Conservation (phyloP, 805 yeast genomes). For the Myxozyma kluyveri region DNA sequence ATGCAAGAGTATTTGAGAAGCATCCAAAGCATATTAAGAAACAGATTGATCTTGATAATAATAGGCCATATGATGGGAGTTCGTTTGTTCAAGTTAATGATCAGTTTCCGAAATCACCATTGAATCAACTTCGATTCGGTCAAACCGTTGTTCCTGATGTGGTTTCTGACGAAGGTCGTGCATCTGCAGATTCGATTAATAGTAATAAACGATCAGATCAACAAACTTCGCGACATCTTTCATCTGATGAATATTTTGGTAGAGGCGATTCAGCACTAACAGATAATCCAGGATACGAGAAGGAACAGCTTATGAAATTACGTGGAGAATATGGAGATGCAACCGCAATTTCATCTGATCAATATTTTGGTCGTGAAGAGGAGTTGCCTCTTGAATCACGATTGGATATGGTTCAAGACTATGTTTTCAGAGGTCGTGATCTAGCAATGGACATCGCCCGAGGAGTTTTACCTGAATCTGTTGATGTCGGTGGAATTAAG, state of each 20-base stretch:
- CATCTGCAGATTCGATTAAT: not conserved
- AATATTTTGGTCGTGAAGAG: slow-evolving; percentile 71
- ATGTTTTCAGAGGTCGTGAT: slow-evolving; percentile 3
- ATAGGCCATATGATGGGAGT: not conserved
- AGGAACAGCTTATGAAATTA: slow-evolving; percentile 13
- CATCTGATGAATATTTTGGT: slow-evolving; percentile 25
- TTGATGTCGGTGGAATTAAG: slow-evolving; percentile 3
- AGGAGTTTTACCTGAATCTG: not conserved
- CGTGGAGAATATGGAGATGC: slow-evolving; percentile 74
- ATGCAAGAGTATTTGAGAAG: not conserved
- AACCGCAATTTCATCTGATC: slow-evolving; percentile 94
- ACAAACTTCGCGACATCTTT: slow-evolving; percentile 11
- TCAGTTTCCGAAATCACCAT: not conserved
- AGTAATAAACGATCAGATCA: not conserved
- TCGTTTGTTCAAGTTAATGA: not conserved
- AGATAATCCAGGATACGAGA: not conserved
- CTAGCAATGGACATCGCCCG: slow-evolving; percentile 8
- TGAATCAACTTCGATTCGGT: not conserved
- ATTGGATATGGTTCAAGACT: slow-evolving; percentile 42
- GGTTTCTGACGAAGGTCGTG: slow-evolving; percentile 31
- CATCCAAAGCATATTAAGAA: not conserved
- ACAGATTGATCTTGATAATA: not conserved
- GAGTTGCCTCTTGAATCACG: not conserved
- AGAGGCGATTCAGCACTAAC: not conserved
- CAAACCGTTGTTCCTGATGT: slow-evolving; percentile 42